Evolutionary conservation across 331 rosid genomes (phyloP), one percentile per base, ranked within the genome.

Genomic region (Rosa hybrid): DNA sequence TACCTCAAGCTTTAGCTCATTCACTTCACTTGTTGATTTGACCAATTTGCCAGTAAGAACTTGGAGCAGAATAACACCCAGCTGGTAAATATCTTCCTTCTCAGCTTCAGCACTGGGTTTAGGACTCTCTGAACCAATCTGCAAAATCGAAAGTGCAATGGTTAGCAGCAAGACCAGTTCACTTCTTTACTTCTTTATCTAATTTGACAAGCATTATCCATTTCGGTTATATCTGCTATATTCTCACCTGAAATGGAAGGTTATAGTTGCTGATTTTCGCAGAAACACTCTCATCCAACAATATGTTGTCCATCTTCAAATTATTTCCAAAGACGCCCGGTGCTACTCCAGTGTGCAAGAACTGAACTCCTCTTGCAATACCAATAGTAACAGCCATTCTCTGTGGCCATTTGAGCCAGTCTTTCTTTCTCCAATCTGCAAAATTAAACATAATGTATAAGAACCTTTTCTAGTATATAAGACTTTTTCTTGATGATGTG

Each of bases 1-100:
- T 93, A 93, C 99, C 95, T 87, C 89, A 76, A 81, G 75, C 82
- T 85, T 91, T 57, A 89, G 76, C 71, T 90, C 91, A 68, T 89
- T 89, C 74, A 86, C 23, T 72, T 91, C 93, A 46, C 81, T 81
- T 1, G 88, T 72, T 38, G 90, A 89, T 81, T 85, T 82, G 60
- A 85, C 56, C 80, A 54, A 83, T 81, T 85, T 89, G 9, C 99
- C 98, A 4, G 93, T 88, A 44, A 95, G 83, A 27, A 95, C 80
- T 90, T 91, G 86, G 57, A 95, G 92, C 69, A 93, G 89, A 79
- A 92, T 92, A 27, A 92, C 89, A 49, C 99, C 99, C 64, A 90
- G 78, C 78, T 90, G 94, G 80, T 86, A 90, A 57, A 95, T 93
- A 49, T 95, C 99, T 86, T 95, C 97, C 87, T 93, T 95, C 81